Percentiles rank a stretch among this genome's conserved stretches.
Evolutionary conservation across 2,329 filamentous ascomycete genomes (phyloP).

Genomic region (Sporothrix schenckii): DNA sequence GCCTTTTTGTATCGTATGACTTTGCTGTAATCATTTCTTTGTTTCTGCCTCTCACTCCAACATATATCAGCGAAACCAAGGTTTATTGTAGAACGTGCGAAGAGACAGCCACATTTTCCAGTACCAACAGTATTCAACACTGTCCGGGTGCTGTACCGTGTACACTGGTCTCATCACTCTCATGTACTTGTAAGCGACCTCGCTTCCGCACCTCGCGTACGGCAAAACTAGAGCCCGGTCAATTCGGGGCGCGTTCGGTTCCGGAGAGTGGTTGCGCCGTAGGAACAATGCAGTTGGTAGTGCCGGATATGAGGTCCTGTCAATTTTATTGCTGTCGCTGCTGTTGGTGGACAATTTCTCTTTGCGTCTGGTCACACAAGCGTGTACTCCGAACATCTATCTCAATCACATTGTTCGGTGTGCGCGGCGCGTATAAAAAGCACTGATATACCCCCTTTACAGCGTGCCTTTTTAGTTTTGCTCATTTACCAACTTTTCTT

Average conservation of each 20-base stretch:
- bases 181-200: not conserved
- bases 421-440: not conserved
- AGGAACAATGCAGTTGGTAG: conserved; percentile 7
- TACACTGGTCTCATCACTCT: not conserved
- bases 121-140: not conserved
- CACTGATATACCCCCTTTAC: not conserved
- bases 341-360: conserved; percentile 12
- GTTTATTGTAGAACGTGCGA: not conserved
- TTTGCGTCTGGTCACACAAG: not conserved
- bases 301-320: not conserved
- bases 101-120: not conserved
- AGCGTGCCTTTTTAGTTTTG: not conserved
- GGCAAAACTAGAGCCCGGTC: conserved; percentile 2
- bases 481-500: not conserved
- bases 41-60: not conserved
- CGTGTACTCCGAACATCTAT: not conserved
- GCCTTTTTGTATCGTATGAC: not conserved
- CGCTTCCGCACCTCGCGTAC: conserved; percentile 10
- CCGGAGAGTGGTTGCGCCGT: not conserved
- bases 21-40: not conserved
- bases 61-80: conserved; percentile 3
- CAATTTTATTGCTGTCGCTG: not conserved
- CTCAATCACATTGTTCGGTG: conserved; percentile 18
- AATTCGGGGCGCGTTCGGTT: not conserved
- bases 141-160: not conserved